Evolutionary conservation across 2,329 filamentous ascomycete species (phyloP).

Genomic region (Pyrenochaeta sp.): DNA sequence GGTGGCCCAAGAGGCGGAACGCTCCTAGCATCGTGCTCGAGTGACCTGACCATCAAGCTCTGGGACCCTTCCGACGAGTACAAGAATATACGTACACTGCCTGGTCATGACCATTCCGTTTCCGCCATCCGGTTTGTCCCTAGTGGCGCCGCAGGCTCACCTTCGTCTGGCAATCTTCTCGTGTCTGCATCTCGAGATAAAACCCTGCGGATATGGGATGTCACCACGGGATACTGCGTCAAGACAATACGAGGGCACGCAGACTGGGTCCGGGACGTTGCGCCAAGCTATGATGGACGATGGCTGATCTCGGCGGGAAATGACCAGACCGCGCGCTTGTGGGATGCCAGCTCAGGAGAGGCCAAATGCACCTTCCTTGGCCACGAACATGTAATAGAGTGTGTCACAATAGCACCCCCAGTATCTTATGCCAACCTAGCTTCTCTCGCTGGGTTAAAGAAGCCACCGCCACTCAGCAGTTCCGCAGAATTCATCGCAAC

Average conservation of each 20-base stretch:
- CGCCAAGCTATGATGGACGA: slow-evolving; percentile 81
- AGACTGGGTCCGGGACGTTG: slow-evolving; percentile 91
- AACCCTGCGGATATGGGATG: slow-evolving; percentile 89
- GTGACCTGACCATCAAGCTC: slow-evolving; percentile 90
- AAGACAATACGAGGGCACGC: slow-evolving; percentile 87
- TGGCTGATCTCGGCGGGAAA: slow-evolving; percentile 85
- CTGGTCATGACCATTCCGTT: slow-evolving; percentile 91
- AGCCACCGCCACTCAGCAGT: slow-evolving; percentile 75
- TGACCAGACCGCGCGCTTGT: slow-evolving; percentile 82
- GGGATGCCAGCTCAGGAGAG: slow-evolving; percentile 82
- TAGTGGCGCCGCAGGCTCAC: slow-evolving; percentile 78
- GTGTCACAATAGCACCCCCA: slow-evolving; percentile 85
- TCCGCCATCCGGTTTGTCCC: slow-evolving; percentile 89
- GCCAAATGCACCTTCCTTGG: slow-evolving; percentile 81
- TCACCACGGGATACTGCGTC: slow-evolving; percentile 89
- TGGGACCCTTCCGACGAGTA: slow-evolving; percentile 95
- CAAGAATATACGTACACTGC: slow-evolving; percentile 91
- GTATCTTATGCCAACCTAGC: slow-evolving; percentile 80
- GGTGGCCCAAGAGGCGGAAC: slow-evolving; percentile 83
- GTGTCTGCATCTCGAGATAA: slow-evolving; percentile 88
- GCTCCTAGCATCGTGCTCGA: slow-evolving; percentile 83
- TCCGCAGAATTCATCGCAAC: slow-evolving; percentile 90
- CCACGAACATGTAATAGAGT: slow-evolving; percentile 87
- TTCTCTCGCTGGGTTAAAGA: slow-evolving; percentile 81
- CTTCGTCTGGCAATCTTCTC: slow-evolving; percentile 82